Conservation (phyloP, 2,329 filamentous ascomycete species). For the Alternaria incomplexa region DNA sequence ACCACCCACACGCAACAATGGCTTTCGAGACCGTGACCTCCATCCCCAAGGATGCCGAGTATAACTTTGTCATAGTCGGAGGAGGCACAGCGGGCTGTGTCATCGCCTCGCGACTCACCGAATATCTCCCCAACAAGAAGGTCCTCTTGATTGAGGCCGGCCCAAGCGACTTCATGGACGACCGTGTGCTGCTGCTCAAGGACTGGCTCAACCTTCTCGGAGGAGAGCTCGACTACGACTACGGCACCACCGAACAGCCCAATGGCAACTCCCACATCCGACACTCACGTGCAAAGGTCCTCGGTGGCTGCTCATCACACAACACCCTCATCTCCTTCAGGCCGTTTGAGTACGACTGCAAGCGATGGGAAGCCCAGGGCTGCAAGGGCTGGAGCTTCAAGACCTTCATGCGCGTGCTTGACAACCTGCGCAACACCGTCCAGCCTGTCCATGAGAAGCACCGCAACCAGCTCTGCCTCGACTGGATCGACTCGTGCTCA, state of each 20-base stretch:
- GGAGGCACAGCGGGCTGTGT: conserved; percentile 88
- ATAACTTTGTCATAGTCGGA: conserved; percentile 85
- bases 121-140: conserved; percentile 82
- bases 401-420: conserved; percentile 79
- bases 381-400: conserved; percentile 88
- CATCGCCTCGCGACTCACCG: conserved; percentile 77
- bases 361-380: conserved; percentile 81
- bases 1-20: conserved; percentile 27
- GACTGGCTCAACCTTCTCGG: conserved; percentile 87
- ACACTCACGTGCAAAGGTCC: conserved; percentile 89
- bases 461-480: conserved; percentile 87
- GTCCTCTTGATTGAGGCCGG: conserved; percentile 87
- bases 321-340: conserved; percentile 94
- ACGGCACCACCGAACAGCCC: conserved; percentile 86
- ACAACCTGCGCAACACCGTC: conserved; percentile 87
- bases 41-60: conserved; percentile 67
- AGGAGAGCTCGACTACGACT: conserved; percentile 88
- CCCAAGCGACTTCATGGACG: conserved; percentile 86
- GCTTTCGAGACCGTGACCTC: conserved; percentile 60
- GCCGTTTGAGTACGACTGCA: conserved; percentile 86
- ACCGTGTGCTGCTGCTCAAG: conserved; percentile 83
- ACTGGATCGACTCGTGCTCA: conserved; percentile 85
- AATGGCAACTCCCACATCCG: conserved; percentile 91
- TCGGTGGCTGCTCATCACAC: conserved; percentile 91
- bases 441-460: conserved; percentile 86